phyloP scores from a whole-genome alignment of 768 basidiomycete species.

The Calocybe gangraenosa region DNA sequence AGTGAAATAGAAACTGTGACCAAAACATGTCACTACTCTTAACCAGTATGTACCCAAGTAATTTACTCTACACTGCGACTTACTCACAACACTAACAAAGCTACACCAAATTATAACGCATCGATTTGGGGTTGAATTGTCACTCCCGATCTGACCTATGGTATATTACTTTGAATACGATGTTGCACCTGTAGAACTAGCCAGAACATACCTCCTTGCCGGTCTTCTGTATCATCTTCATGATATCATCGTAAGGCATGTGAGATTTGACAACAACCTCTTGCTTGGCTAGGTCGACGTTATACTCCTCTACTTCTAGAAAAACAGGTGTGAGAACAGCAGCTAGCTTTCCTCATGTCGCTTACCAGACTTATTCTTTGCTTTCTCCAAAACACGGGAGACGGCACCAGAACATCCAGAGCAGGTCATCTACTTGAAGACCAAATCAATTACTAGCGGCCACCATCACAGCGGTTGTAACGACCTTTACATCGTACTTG shows the following conservation, averaged over 20 bases:
- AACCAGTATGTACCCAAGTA: too few species aligned
- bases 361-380: constrained; percentile 29
- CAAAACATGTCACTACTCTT: too few species aligned
- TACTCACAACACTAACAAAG: too few species aligned
- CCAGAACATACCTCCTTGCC: constrained; percentile 70
- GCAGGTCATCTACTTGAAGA: constrained; percentile 72
- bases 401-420: constrained; percentile 83
- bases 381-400: constrained; percentile 66
- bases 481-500: constrained; percentile 82
- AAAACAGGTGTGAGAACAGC: not conserved
- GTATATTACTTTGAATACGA: not conserved
- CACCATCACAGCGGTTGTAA: not conserved
- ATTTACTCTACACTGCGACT: too few species aligned
- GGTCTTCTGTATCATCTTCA: constrained; percentile 82
- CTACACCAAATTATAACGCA: too few species aligned
- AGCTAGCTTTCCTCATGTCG: not conserved
- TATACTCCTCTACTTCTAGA: constrained; percentile 52
- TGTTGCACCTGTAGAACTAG: not conserved
- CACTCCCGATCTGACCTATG: constrained; percentile 42
- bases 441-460: not conserved
- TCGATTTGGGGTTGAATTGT: too few species aligned
- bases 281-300: constrained; percentile 65
- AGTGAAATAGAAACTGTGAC: too few species aligned
- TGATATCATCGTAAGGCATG: constrained; percentile 58
- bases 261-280: constrained; percentile 65